Evolutionary conservation across 768 basidiomycete genomes (phyloP), one percentile per base, ranked within the genome.

Genomic region (Paxillus rubicundulus): DNA sequence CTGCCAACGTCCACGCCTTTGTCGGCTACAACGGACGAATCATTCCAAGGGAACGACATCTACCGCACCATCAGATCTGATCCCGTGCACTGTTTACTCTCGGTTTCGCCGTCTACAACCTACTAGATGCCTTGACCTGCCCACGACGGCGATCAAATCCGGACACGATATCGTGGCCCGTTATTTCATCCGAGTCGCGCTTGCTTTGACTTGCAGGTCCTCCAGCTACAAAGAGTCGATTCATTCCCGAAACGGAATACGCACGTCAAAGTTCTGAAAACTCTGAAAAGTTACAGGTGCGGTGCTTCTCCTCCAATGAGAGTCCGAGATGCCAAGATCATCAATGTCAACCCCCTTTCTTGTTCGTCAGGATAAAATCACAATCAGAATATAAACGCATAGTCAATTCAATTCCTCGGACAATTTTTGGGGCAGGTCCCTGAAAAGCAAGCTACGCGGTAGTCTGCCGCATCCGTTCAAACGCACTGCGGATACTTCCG

Each of bases 121-220:
- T 13, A 10, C 32, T 13, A 10, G 9, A 10, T 33, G 9, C 12
- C 5, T 24, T 27, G 24, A 52, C 53, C 50, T 40, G 30, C 24
- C 33, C 12, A 4, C 43, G 43, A 45, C 56, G 59, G 64, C 65
- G 64, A 64, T 67, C 62, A 67, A 59, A 51, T 48, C 60, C 60
- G 56, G 62, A 55, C 62, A 65, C 34, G 60, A 53, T 27, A 36
- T 33, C 48, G 52, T 53, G 53, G 52, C 41, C 42, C 54, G 64
- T 51, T 24, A 49, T 13, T 49, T 47, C 55, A 45, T 52, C 44
- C 47, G 53, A 33, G 9, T 40, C 9, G 46, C 45, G 17, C 46
- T 27, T 39, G 42, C 27, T 14, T 28, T 6, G 6, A 24, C 5
- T 28, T 28, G 37, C 30, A 38, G 12, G n/a, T 4, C 24, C 4